Percentiles rank a stretch among this genome's conserved stretches.
These are phyloP conservation scores for Leccinum olivaceopallidum DNA, from an alignment of 768 basidiomycete species.

Conservation along the genomic window DNA sequence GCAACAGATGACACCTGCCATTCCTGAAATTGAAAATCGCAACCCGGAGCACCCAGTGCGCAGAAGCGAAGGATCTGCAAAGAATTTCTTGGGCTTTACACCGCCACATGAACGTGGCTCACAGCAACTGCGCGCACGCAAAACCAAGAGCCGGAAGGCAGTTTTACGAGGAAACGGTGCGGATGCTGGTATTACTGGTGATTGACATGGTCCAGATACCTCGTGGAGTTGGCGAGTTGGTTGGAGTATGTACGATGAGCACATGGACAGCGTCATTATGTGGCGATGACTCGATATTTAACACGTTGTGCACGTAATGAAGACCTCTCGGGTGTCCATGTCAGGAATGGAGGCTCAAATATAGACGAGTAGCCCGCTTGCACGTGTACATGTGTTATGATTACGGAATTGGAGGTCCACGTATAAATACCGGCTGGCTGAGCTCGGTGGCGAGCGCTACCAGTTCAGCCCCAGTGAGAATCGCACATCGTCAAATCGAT, in stretches of 20 bases:
- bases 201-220: conserved; percentile 9
- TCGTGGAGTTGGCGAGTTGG: conserved; percentile 15
- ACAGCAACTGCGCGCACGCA: conserved; percentile 28
- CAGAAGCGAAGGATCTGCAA: conserved; percentile 13
- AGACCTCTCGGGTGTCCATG: background rate
- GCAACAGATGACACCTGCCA: conserved; percentile 4
- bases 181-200: conserved; percentile 8
- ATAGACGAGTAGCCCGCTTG: background rate
- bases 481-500: no score
- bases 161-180: conserved; percentile 34
- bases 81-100: conserved; percentile 30
- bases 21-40: background rate
- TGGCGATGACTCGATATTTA: background rate
- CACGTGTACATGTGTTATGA: conserved; percentile 24
- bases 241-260: conserved; percentile 2
- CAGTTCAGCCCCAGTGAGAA: conserved; percentile 11
- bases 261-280: background rate
- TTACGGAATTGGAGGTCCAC: conserved; percentile 20
- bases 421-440: conserved; percentile 25
- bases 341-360: background rate
- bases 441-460: background rate
- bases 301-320: conserved; percentile 19
- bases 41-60: conserved; percentile 8
- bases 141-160: conserved; percentile 37
- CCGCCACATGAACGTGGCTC: conserved; percentile 24